phyloP scores from a whole-genome alignment of 2,329 filamentous ascomycete genomes.

The Diplodia corticola region DNA sequence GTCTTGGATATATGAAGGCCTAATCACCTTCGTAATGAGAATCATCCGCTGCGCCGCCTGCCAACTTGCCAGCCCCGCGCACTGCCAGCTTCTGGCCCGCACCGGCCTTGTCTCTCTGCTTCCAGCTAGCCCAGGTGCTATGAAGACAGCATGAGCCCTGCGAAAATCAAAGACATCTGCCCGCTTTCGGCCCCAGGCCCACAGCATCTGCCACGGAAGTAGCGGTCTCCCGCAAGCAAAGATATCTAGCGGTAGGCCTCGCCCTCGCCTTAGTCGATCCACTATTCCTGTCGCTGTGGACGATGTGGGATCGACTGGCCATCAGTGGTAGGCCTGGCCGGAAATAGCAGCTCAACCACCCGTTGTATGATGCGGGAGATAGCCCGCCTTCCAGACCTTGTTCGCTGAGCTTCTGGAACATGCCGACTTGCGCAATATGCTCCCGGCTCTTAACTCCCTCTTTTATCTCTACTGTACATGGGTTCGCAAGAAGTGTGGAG shows the following conservation, averaged over 20 bases:
- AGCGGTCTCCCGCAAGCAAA: not conserved
- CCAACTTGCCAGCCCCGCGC: not conserved
- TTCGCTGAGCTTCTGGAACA: slow-evolving; percentile 1
- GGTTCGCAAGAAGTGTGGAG: not conserved
- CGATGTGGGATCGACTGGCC: not conserved
- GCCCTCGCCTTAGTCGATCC: not conserved
- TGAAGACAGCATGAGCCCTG: slow-evolving; percentile 7
- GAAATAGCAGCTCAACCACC: not conserved
- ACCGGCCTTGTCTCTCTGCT: not conserved
- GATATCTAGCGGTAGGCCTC: not conserved
- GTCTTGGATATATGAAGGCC: slow-evolving; percentile 16
- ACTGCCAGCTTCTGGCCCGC: slow-evolving; percentile 1
- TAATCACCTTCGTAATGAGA: slow-evolving; percentile 16
- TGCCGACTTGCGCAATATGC: slow-evolving; percentile 5
- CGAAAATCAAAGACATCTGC: slow-evolving; percentile 7
- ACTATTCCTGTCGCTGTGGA: not conserved
- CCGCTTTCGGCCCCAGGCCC: slow-evolving; percentile 1
- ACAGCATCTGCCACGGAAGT: not conserved
- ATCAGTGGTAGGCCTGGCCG: not conserved
- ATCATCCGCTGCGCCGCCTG: not conserved
- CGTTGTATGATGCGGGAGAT: not conserved
- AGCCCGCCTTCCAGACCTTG: not conserved
- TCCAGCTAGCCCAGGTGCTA: not conserved
- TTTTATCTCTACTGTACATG: not conserved
- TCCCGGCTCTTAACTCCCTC: not conserved